Percentiles rank a stretch among this genome's conserved stretches.
Conservation (phyloP, 2,329 filamentous ascomycete genomes). For the Calonectria pauciramosa region DNA sequence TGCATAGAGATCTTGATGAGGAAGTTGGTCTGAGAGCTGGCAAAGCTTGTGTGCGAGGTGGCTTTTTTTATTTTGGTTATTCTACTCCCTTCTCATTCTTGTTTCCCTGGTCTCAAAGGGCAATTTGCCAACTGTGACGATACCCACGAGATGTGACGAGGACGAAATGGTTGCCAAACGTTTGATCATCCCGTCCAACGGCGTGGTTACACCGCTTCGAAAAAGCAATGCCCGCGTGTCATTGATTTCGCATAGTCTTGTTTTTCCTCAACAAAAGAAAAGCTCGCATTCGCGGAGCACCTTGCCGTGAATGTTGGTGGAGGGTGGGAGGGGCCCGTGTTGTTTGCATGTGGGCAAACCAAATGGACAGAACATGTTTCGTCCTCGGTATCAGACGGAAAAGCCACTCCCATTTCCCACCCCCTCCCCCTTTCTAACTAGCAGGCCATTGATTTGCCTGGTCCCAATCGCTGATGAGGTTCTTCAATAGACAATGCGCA, state of each 20-base stretch:
- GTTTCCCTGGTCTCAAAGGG: not conserved
- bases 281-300: not conserved
- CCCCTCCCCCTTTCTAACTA: not conserved
- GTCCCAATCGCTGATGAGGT: not conserved
- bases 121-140: not conserved
- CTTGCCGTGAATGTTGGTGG: not conserved
- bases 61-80: not conserved
- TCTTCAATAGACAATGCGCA: conserved; percentile 5
- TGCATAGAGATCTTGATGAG: not conserved
- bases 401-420: not conserved
- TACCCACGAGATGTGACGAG: not conserved
- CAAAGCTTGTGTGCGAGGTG: not conserved
- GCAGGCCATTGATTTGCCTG: not conserved
- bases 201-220: conserved; percentile 1
- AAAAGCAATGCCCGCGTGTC: conserved; percentile 3
- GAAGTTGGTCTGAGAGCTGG: not conserved
- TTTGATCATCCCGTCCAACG: not conserved
- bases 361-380: not conserved
- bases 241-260: not conserved
- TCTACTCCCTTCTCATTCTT: not conserved
- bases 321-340: not conserved
- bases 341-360: conserved; percentile 1
- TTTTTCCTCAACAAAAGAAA: not conserved
- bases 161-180: not conserved
- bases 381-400: not conserved